Percentiles rank a stretch among this genome's conserved stretches.
phyloP scores from a whole-genome alignment of 2,329 filamentous ascomycete genomes.

The Exophiala aquamarina region DNA sequence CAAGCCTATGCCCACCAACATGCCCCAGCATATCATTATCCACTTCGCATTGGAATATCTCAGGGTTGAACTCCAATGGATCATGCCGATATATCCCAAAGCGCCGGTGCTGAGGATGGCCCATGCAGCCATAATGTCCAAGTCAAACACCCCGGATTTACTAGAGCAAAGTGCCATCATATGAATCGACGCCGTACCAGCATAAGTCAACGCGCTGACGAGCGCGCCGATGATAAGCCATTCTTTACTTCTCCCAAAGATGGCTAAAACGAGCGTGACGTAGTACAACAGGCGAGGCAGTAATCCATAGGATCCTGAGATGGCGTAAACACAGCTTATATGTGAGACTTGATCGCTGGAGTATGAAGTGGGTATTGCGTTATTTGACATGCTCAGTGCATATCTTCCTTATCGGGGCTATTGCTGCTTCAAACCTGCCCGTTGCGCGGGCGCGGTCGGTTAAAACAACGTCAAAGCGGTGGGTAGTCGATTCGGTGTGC shows the following conservation, averaged over 20 bases:
- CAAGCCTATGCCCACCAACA: conserved; percentile 24
- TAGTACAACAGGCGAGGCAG: conserved; percentile 32
- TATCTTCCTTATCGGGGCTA: neutral
- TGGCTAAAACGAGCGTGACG: conserved; percentile 30
- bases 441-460: too few species aligned
- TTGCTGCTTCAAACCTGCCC: too few species aligned
- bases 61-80: conserved; percentile 29
- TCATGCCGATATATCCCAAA: conserved; percentile 29
- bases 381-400: conserved; percentile 15
- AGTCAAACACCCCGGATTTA: conserved; percentile 26
- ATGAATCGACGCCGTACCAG: conserved; percentile 31
- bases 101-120: conserved; percentile 29
- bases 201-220: conserved; percentile 31
- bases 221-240: conserved; percentile 33
- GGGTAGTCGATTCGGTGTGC: too few species aligned
- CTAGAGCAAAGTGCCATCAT: conserved; percentile 28
- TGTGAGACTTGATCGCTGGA: conserved; percentile 7
- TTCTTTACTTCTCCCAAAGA: conserved; percentile 30
- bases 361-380: conserved; percentile 7
- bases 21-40: conserved; percentile 29
- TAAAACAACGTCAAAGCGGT: too few species aligned
- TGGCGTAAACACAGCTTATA: conserved; percentile 25
- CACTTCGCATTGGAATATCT: conserved; percentile 25
- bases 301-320: conserved; percentile 31
- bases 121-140: conserved; percentile 30